Evolutionary conservation across 257 asterid species (phyloP), one percentile per base, ranked within the genome.

Genomic region (Primulina huaijiensis): DNA sequence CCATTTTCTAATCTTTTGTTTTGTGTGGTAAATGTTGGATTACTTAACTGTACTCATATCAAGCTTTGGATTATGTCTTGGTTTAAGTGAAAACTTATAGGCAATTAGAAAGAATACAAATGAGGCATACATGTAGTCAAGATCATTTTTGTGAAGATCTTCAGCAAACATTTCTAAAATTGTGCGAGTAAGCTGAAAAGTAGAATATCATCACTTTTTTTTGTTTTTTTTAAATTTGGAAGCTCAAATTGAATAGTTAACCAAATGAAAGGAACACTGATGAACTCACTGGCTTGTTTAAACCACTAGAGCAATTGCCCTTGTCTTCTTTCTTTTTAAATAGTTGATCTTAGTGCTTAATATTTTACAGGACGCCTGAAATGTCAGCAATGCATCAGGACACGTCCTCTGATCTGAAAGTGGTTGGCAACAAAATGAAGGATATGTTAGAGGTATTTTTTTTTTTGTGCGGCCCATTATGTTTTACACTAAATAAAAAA

Each of bases 321-420:
- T 5, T 12, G 3, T 43, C 19, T 12, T 14, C 55, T 43, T 43
- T 43, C n/a, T 14, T 43, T 43, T 14, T 14, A 12, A 43, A 43
- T 43, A 43, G 19, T 43, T 43, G 55, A 43, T 43, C n/a, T 11
- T 12, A 17, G 55, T 0, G 38, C 53, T 69, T 27, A 67, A 3
- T 40, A 62, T 61, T 72, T 67, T 65, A 75, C 92, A 92, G 97
- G 85, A 90, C 98, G 34, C 97, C 98, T 4, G 95, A 82, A 6
- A 85, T 90, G 93, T 90, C 98, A 10, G 95, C 97, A 20, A 90
- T 92, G 90, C 98, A 92, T 78, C 95, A 88, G 62, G 98, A 92
- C 73, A 75, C 84, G 7, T 79, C 97, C 7, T 37, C 92, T 31
- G 97, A 92, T 82, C 82, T 92, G 74, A 83, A 67, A 70, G 87